phyloP scores from a whole-genome alignment of 805 yeast genomes.

The Zygoascus biomembranicola region DNA sequence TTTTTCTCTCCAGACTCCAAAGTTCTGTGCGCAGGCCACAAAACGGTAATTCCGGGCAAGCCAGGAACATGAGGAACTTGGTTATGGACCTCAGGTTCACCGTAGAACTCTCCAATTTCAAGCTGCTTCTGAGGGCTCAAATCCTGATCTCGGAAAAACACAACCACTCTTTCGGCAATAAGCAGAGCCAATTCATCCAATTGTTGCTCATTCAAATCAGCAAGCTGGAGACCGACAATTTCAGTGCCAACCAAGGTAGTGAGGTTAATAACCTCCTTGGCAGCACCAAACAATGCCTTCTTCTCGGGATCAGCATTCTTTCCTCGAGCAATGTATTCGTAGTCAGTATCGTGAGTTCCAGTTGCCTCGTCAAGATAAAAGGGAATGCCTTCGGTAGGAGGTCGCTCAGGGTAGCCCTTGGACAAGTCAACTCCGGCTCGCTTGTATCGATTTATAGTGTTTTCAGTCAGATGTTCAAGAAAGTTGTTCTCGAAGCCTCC shows the following conservation, averaged over 20 bases:
- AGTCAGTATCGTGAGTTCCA: slow-evolving; percentile 27
- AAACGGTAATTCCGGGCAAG: slow-evolving; percentile 11
- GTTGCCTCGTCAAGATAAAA: slow-evolving; percentile 34
- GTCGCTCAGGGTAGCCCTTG: slow-evolving; percentile 34
- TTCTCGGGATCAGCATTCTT: slow-evolving; percentile 32
- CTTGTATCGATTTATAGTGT: slow-evolving; percentile 27
- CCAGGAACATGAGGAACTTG: slow-evolving; percentile 27
- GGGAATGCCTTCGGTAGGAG: slow-evolving; percentile 29
- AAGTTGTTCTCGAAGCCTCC: background rate
- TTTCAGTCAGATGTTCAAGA: slow-evolving; percentile 15
- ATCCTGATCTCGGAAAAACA: slow-evolving; percentile 43
- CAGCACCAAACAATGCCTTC: slow-evolving; percentile 35
- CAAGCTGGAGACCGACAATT: slow-evolving; percentile 3
- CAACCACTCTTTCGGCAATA: slow-evolving; percentile 42
- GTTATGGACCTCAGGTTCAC: slow-evolving; percentile 22
- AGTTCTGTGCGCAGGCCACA: slow-evolving; percentile 20
- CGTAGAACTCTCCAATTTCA: slow-evolving; percentile 22
- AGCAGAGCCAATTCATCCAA: slow-evolving; percentile 36
- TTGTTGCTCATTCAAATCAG: slow-evolving; percentile 5
- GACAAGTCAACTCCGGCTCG: slow-evolving; percentile 31
- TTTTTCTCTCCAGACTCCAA: slow-evolving; percentile 19
- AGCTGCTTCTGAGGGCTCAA: slow-evolving; percentile 23
- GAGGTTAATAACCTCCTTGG: slow-evolving; percentile 18
- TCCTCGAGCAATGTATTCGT: slow-evolving; percentile 29
- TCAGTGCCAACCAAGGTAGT: slow-evolving; percentile 12